Base-by-base conservation (phyloP, 805 yeast species). In the Starmerella sp. region DNA sequence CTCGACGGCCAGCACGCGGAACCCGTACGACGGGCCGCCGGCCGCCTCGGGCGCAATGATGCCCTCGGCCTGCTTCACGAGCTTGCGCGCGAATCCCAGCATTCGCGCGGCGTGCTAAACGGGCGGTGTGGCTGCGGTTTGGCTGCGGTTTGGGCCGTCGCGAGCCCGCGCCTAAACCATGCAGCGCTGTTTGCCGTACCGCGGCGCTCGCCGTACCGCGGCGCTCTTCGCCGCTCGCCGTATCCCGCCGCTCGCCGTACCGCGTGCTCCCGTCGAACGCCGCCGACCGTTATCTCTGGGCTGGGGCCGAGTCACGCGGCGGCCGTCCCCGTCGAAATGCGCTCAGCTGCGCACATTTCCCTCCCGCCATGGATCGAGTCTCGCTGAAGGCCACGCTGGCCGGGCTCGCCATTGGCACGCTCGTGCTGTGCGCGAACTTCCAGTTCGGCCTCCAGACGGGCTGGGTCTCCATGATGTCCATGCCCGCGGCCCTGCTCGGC, bases 401-500 rank as follows among this genome's bases (percentile, higher is more conserved):
- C 0, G 97, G 97, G 0, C 71, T 91, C 30, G 62, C 73, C 1
- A 88, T 91, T n/a, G 98, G 98, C 0, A 79, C 96, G 0, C 71
- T 91, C 31, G 90, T 93, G 35, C 73, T 93, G 30, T 73, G 89
- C 15, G 87, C 96, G 4, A 91, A 91, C 69, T 93, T 93, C 71
- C 97, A 91, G 67, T 91, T 91, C 67, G 98, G 97, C 1, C 73
- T 91, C 22, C 98, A 91, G 66, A 91, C 97, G 0, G 98, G 98
- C 1, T 91, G 98, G 98, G 96, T 93, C 6, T 88, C 96, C 10
- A 91, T 91, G 98, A 93, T 91, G 98, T 86, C 96, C 28, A 73
- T 91, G 53, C 97, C 98, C 0, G 84, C 96, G 5, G 96, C 97
- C 0, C 69, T 91, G 52, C 70, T 91, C 30, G 96, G 95, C 0